phyloP scores from a whole-genome alignment of 371 early-diverging fungal genomes.

The Batrachochytrium dendrobatidis region DNA sequence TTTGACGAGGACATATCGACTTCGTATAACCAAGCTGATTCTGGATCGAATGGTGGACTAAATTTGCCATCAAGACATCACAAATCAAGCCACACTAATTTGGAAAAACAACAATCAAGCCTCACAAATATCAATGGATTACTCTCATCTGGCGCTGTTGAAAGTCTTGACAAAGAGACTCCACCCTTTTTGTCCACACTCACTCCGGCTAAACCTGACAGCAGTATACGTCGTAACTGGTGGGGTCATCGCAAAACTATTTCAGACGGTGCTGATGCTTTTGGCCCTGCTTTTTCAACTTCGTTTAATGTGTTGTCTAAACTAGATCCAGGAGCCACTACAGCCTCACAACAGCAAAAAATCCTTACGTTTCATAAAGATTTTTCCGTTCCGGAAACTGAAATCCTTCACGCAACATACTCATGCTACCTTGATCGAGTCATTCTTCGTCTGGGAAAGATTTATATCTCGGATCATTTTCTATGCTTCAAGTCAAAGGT shows the following conservation, averaged over 20 bases:
- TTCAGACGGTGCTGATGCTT: conserved; percentile 16
- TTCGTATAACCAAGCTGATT: no score
- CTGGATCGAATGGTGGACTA: no score
- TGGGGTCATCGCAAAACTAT: conserved; percentile 22
- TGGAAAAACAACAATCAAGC: no score
- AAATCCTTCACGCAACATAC: conserved; percentile 26
- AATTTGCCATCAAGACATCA: no score
- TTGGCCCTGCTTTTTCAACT: conserved; percentile 2
- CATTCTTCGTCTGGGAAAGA: conserved; percentile 51
- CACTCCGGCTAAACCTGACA: conserved; percentile 1
- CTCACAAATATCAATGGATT: no score
- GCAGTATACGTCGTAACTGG: conserved; percentile 7
- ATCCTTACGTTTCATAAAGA: conserved; percentile 44
- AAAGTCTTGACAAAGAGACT: no score
- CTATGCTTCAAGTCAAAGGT: conserved; percentile 60
- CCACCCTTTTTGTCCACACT: no score
- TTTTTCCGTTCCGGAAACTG: conserved; percentile 56
- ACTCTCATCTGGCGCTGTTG: no score
- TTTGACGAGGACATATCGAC: no score
- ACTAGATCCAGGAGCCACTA: neutral
- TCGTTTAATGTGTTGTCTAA: no score
- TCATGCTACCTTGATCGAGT: conserved; percentile 15
- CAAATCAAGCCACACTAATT: no score
- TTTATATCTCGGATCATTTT: conserved; percentile 59
- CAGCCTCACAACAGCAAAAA: conserved; percentile 1